Evolutionary conservation across 495 filamentous ascomycete species (phyloP).

Genomic region (Recurvomyces mirabilis): DNA sequence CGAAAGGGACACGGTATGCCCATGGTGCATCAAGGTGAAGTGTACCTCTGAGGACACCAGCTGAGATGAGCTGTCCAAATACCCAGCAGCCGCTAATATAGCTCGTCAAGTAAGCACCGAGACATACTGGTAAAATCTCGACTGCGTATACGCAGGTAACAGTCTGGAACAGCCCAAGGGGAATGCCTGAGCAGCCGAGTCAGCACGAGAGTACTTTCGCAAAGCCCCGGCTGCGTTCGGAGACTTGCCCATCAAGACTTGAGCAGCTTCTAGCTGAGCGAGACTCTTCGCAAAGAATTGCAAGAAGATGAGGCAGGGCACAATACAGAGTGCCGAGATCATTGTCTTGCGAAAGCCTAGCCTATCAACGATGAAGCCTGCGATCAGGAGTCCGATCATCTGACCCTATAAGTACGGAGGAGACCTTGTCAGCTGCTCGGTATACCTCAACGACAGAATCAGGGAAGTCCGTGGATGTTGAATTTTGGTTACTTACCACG

Average conservation of each 20-base stretch:
- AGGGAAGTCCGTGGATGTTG: too few species aligned
- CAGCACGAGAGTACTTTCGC: neutral
- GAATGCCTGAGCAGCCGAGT: constrained; percentile 38
- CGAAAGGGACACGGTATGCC: constrained; percentile 60
- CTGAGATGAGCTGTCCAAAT: constrained; percentile 14
- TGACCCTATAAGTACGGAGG: too few species aligned
- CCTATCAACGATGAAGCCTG: constrained; percentile 61
- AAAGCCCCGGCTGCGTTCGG: too few species aligned
- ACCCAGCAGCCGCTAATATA: constrained; percentile 11
- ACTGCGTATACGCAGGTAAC: constrained; percentile 63
- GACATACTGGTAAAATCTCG: constrained; percentile 45
- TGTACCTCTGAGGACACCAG: constrained; percentile 6
- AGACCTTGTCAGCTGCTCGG: too few species aligned
- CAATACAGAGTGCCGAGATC: constrained; percentile 52
- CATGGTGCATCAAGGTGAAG: constrained; percentile 42
- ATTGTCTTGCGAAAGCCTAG: constrained; percentile 60
- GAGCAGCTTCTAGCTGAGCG: constrained; percentile 57
- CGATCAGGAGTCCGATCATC: constrained; percentile 64
- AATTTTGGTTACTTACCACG: too few species aligned
- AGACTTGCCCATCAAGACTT: constrained; percentile 57
- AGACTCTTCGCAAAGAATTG: constrained; percentile 66
- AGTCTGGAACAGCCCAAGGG: constrained; percentile 28
- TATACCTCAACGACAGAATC: too few species aligned
- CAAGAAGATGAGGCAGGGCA: constrained; percentile 59
- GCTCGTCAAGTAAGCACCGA: constrained; percentile 34